Evolutionary conservation across 192 early-diverging fungal genomes (phyloP), one percentile per base, ranked within the genome.

Genomic region (Umbelopsis vinacea): DNA sequence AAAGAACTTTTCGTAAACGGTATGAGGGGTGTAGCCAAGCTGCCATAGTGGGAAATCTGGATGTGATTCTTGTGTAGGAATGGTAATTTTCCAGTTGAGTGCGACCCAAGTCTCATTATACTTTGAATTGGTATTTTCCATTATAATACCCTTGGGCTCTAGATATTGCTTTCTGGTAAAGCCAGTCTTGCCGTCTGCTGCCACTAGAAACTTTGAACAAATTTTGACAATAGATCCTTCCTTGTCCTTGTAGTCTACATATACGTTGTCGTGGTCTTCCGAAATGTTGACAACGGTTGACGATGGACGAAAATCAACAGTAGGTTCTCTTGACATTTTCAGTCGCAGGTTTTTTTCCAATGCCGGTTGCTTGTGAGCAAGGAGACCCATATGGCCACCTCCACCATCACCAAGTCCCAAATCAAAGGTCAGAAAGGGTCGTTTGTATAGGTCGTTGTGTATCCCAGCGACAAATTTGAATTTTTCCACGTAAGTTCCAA

Each of bases 61-160:
- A 48, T 68, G 67, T 1, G 67, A 46, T 3, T 68, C 46, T 17
- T 40, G 45, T 14, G 67, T 46, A 6, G 67, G 67, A 12, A 68
- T 4, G n/a, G 21, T 29, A 33, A 68, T 68, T 8, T 68, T 68
- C 67, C 67, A 68, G 19, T 68, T 68, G 17, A 68, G 45, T 11
- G 67, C 67, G 3, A 68, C 67, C 67, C 67, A 68, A 48, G 67
- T 68, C 35, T 68, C 67, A 48, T 45, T 48, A 29, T 68, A 68
- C 22, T 47, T 68, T 45, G 67, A 47, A 22, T 40, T 68, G 10
- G 67, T 68, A 22, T 43, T 68, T 45, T 68, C 67, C 21, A 68
- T 24, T 0, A 68, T 12, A 5, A 68, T 68, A 4, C 67, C 67
- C 40, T 68, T 68, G 5, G 67, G 67, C 40, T 68, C 67, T 4